Evolutionary conservation across 805 yeast species (phyloP).

Genomic region (Komagataella pastoris): DNA sequence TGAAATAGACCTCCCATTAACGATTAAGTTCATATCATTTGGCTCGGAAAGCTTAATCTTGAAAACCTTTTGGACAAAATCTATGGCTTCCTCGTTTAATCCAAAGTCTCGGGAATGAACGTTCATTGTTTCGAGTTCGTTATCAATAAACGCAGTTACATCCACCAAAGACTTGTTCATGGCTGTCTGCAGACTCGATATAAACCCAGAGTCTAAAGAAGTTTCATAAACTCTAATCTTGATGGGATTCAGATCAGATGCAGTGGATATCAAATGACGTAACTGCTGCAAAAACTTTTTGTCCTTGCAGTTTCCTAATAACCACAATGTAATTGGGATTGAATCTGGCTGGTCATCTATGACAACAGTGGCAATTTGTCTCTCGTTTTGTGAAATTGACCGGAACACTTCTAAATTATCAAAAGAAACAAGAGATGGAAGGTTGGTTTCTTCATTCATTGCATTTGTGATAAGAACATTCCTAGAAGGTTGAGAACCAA

Average conservation of each 20-base stretch:
- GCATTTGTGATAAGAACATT: not conserved
- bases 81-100: not conserved
- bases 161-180: not conserved
- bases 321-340: not conserved
- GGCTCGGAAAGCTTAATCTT: not conserved
- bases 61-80: not conserved
- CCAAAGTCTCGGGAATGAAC: not conserved
- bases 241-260: not conserved
- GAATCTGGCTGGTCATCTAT: not conserved
- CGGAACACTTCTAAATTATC: not conserved
- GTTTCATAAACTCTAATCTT: not conserved
- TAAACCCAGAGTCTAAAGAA: not conserved
- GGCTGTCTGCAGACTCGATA: not conserved
- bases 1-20: slow-evolving; percentile 42
- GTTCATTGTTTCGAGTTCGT: slow-evolving; percentile 1
- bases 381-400: not conserved
- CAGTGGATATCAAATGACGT: not conserved
- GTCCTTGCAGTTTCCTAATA: not conserved
- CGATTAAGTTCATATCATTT: slow-evolving; percentile 18
- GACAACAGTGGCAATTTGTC: not conserved
- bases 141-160: not conserved
- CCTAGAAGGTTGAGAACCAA: slow-evolving; percentile 7
- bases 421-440: not conserved
- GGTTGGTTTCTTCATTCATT: not conserved
- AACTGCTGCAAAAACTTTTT: not conserved